These are phyloP conservation scores for Xylaria multiplex DNA, from an alignment of 2,329 filamentous ascomycete genomes.

Conservation along the genomic window DNA sequence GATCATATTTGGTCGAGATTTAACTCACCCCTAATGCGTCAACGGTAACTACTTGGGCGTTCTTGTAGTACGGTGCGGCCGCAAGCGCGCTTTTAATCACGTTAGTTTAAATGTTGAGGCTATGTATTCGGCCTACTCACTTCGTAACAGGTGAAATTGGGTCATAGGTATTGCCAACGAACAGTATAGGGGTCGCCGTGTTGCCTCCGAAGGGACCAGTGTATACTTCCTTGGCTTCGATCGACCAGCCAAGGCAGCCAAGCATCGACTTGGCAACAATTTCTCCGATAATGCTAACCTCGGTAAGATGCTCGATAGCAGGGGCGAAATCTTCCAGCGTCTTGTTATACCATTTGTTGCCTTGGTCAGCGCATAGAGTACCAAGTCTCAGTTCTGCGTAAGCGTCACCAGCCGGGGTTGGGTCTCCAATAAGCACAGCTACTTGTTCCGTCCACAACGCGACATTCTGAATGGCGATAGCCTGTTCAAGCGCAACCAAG, in stretches of 20 bases:
- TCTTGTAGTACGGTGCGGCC: constrained; percentile 20
- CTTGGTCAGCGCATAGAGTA: constrained; percentile 24
- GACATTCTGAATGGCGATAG: constrained; percentile 16
- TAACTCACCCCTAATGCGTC: constrained; percentile 24
- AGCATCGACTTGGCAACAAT: constrained; percentile 23
- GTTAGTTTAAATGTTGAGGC: neutral
- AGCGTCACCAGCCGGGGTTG: constrained; percentile 13
- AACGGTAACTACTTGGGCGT: constrained; percentile 28
- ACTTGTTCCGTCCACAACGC: constrained; percentile 23
- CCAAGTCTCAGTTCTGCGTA: constrained; percentile 25
- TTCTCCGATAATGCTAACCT: constrained; percentile 29
- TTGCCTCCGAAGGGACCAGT: constrained; percentile 28
- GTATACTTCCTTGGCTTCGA: constrained; percentile 21
- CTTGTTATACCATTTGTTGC: constrained; percentile 29
- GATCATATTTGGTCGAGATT: neutral
- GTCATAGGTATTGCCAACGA: constrained; percentile 31
- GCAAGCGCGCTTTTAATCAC: constrained; percentile 11
- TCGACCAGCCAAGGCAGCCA: constrained; percentile 29
- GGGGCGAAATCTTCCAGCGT: constrained; percentile 23
- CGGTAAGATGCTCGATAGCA: constrained; percentile 16
- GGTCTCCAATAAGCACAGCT: constrained; percentile 21
- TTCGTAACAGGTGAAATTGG: constrained; percentile 22
- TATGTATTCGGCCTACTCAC: constrained; percentile 8
- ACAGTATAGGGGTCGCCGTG: constrained; percentile 25
- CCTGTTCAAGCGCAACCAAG: constrained; percentile 27